Evolutionary conservation across 306 rosid species (phyloP).

Genomic region (Coriaria nepalensis): DNA sequence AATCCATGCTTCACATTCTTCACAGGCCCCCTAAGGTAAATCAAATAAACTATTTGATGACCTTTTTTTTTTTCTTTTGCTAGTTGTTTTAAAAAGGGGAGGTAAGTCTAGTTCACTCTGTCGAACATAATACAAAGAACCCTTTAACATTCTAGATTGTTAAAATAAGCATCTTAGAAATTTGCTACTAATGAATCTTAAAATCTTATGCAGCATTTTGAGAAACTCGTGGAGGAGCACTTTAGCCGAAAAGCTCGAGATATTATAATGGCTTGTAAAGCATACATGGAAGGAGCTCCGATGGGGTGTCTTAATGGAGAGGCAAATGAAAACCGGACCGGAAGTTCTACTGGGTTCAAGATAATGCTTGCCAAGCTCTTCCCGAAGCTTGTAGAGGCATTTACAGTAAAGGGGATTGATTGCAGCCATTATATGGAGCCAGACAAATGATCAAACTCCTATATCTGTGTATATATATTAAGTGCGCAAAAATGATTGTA

Average conservation of each 20-base stretch:
- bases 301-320: slow-evolving; percentile 42
- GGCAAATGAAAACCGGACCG: slow-evolving; percentile 29
- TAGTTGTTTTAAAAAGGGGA: no score
- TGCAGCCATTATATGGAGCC: slow-evolving; percentile 42
- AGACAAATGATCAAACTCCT: slow-evolving; percentile 8
- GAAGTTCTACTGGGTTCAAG: slow-evolving; percentile 73
- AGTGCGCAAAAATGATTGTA: no score
- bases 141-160: no score
- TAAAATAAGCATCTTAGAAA: no score
- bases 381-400: slow-evolving; percentile 65
- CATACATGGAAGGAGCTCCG: slow-evolving; percentile 68
- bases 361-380: slow-evolving; percentile 84
- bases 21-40: slow-evolving; percentile 68
- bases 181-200: no score
- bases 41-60: slow-evolving; percentile 4
- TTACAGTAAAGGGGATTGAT: slow-evolving; percentile 55
- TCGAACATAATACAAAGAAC: no score
- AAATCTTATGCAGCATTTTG: slow-evolving; percentile 56
- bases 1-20: slow-evolving; percentile 62
- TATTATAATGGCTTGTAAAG: slow-evolving; percentile 60
- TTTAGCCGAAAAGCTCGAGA: slow-evolving; percentile 35
- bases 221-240: slow-evolving; percentile 68
- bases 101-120: no score
- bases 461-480: no score
- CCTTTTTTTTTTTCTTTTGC: neutral